These are phyloP conservation scores for Dryadomyces sulphureus DNA, from an alignment of 2,329 filamentous ascomycete genomes.

Conservation along the genomic window DNA sequence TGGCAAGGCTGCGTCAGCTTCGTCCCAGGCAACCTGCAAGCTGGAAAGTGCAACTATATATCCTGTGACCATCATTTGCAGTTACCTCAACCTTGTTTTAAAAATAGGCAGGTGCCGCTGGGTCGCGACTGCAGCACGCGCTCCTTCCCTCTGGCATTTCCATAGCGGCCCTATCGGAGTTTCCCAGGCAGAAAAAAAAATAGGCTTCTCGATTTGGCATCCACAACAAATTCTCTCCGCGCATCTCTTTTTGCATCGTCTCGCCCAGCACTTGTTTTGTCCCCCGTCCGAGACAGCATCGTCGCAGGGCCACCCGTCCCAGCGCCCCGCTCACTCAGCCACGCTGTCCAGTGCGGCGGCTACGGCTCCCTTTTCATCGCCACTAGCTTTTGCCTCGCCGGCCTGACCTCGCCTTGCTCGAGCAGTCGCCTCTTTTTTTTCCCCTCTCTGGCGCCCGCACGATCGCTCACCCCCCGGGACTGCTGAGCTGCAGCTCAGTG, in stretches of 20 bases:
- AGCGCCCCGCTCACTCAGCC: not conserved
- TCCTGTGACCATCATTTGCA: not conserved
- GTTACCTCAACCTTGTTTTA: too few species aligned
- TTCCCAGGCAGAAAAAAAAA: not conserved
- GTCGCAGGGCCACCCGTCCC: too few species aligned
- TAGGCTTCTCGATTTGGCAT: too few species aligned
- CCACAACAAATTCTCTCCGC: too few species aligned
- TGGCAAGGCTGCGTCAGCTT: conserved; percentile 13
- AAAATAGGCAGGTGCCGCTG: not conserved
- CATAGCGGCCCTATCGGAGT: not conserved
- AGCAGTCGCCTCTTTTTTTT: not conserved
- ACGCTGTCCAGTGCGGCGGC: not conserved
- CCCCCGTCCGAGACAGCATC: too few species aligned
- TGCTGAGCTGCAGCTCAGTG: too few species aligned
- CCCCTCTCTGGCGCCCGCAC: too few species aligned
- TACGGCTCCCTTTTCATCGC: not conserved
- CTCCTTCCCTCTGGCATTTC: not conserved
- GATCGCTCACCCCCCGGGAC: too few species aligned
- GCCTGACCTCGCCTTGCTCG: not conserved
- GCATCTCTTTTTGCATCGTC: too few species aligned
- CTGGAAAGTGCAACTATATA: not conserved
- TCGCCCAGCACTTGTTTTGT: too few species aligned
- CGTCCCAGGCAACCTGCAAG: not conserved
- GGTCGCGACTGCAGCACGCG: not conserved
- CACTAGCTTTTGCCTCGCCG: not conserved